Conservation (phyloP, 768 basidiomycete genomes). For the Naganishia onofrii region DNA sequence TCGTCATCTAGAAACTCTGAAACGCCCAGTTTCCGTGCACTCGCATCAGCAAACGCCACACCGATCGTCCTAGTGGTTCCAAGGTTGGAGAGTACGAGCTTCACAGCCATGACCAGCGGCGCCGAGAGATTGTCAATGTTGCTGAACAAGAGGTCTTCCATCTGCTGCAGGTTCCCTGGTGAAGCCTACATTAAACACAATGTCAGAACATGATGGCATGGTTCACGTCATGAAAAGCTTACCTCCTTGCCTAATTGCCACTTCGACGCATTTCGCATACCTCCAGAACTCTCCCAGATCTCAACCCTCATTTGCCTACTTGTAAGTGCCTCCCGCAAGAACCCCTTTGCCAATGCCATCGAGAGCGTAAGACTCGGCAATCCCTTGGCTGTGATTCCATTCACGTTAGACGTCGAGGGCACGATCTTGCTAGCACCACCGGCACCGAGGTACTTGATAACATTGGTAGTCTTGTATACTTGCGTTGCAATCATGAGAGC, state of each 20-base stretch:
- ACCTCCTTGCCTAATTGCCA: slow-evolving; percentile 82
- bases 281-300: slow-evolving; percentile 76
- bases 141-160: slow-evolving; percentile 78
- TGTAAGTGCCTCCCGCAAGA: slow-evolving; percentile 86
- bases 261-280: slow-evolving; percentile 67
- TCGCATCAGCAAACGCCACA: slow-evolving; percentile 87
- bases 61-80: slow-evolving; percentile 65
- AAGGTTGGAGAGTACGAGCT: slow-evolving; percentile 63
- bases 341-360: slow-evolving; percentile 69
- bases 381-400: slow-evolving; percentile 49
- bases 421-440: slow-evolving; percentile 27
- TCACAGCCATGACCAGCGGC: slow-evolving; percentile 86
- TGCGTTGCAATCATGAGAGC: slow-evolving; percentile 73
- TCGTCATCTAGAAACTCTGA: slow-evolving; percentile 93
- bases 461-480: slow-evolving; percentile 69
- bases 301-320: slow-evolving; percentile 85
- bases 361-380: slow-evolving; percentile 77
- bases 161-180: slow-evolving; percentile 66
- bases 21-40: slow-evolving; percentile 76
- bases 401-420: slow-evolving; percentile 40
- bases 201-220: not conserved
- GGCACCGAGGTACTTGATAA: slow-evolving; percentile 84
- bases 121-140: slow-evolving; percentile 75
- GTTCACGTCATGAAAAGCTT: slow-evolving; percentile 33
- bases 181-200: slow-evolving; percentile 58